Base-by-base conservation (phyloP, 2,329 filamentous ascomycete species). In the Aspergillus arachidicola region DNA sequence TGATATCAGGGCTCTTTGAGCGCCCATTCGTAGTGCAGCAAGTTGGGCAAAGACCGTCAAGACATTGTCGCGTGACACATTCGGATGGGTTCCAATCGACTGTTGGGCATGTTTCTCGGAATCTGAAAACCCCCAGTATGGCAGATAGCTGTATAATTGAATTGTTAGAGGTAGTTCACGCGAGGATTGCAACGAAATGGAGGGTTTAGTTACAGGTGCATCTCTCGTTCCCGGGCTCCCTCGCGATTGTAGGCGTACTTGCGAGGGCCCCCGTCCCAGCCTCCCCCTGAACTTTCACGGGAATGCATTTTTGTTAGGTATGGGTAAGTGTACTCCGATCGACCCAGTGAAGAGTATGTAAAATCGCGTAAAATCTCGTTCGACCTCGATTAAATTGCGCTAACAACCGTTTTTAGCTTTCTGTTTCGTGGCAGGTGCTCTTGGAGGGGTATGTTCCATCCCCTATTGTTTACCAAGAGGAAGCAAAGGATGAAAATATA, bases 21-120 rank as follows among this genome's bases (percentile, higher is more conserved):
- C 67, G 21, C 70, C 28, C 50, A 75, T 62, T 26, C 71, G 65
- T 14, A 76, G 54, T 26, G 68, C 66, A 9, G 67, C 70, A 12
- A 76, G 62, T 55, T 76, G 73, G 2, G 73, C 73, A 41, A 75
- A 69, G 14, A 67, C 68, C 4, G 72, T 74, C 30, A 71, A 36
- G 26, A 68, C 68, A 56, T 65, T 68, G 56, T 71, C 69, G 36
- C 65, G 66, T 28, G 67, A 68, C 32, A 62, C 59, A 57, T 68
- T 68, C 5, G 67, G 67, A 21, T 32, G 34, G 6, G 30, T 43
- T 19, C 66, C 66, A 26, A 61, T 59, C 9, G 66, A 63, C 51
- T 66, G 59, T 43, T 69, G 66, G 1, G 64, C 67, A 46, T 66
- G 66, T 36, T 69, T 69, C 36, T 69, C 67, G 0, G 67, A 62